Conservation (phyloP, 1,284 basidiomycete genomes). For the Fomitopsis schrenkii region DNA sequence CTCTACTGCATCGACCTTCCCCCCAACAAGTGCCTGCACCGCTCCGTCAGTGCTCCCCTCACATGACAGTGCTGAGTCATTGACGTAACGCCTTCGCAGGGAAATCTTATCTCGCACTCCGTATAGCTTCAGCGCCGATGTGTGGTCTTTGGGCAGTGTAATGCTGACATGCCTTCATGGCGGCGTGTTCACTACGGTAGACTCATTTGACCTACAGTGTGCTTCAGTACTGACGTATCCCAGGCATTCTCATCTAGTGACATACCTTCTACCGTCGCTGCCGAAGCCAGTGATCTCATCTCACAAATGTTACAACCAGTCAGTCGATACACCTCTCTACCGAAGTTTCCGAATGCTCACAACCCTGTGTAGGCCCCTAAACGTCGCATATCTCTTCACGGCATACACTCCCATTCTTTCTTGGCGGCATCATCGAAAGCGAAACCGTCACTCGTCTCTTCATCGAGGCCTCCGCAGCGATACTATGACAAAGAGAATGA, state of each 20-base stretch:
- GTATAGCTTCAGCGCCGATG: constrained; percentile 21
- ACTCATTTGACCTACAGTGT: neutral
- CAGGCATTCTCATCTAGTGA: constrained; percentile 10
- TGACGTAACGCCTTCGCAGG: constrained; percentile 11
- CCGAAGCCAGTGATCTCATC: constrained; percentile 18
- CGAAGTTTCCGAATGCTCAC: neutral
- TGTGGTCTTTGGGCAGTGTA: constrained; percentile 28
- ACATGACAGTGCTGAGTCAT: neutral
- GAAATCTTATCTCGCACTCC: constrained; percentile 18
- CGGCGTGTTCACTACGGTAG: constrained; percentile 16
- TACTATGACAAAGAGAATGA: constrained; percentile 2
- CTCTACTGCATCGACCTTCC: constrained; percentile 13
- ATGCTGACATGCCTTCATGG: constrained; percentile 22
- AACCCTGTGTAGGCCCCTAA: constrained; percentile 12
- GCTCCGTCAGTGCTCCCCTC: neutral
- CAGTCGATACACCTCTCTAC: neutral
- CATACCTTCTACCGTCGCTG: constrained; percentile 8
- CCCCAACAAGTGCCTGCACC: constrained; percentile 6
- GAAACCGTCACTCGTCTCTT: neutral
- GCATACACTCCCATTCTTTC: constrained; percentile 20
- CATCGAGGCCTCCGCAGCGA: neutral
- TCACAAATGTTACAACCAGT: constrained; percentile 19
- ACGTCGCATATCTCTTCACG: constrained; percentile 19
- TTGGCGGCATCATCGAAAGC: constrained; percentile 15
- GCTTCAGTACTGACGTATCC: neutral